These are phyloP conservation scores for Apiospora malaysiana DNA, from an alignment of 2,329 filamentous ascomycete genomes.

Conservation along the genomic window DNA sequence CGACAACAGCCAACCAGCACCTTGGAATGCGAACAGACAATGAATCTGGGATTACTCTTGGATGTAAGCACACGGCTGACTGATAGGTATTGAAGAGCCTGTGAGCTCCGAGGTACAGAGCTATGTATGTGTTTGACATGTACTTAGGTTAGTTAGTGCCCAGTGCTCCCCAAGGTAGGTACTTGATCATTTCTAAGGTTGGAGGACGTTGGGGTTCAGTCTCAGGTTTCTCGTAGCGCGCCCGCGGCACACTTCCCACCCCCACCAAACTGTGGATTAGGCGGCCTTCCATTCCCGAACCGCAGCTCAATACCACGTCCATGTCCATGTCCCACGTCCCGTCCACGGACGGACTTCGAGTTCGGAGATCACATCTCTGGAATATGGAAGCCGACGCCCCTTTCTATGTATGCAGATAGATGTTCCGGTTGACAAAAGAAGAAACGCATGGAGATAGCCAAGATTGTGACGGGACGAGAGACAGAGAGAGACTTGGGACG, in stretches of 20 bases:
- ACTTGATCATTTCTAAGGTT: not conserved
- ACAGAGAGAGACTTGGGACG: not conserved
- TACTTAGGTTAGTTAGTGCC: too few species aligned
- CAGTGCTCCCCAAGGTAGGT: not conserved
- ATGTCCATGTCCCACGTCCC: too few species aligned
- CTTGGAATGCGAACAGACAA: not conserved
- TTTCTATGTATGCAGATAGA: not conserved
- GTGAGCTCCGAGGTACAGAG: not conserved
- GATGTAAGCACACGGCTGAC: not conserved
- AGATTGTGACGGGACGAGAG: not conserved
- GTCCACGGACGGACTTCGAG: not conserved
- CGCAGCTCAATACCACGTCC: not conserved
- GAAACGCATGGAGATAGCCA: not conserved
- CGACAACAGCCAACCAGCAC: not conserved
- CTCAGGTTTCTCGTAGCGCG: slow-evolving; percentile 11
- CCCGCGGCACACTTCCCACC: not conserved
- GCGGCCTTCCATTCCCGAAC: slow-evolving; percentile 2
- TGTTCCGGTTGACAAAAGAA: too few species aligned
- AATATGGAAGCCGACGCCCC: too few species aligned
- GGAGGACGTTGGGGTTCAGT: slow-evolving; percentile 17
- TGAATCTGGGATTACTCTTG: not conserved
- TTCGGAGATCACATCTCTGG: not conserved
- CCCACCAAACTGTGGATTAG: not conserved
- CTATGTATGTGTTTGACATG: not conserved
- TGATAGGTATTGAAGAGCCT: not conserved